Conservation (phyloP, 352 stramenopile genomes). For the Pythium aquatile region DNA sequence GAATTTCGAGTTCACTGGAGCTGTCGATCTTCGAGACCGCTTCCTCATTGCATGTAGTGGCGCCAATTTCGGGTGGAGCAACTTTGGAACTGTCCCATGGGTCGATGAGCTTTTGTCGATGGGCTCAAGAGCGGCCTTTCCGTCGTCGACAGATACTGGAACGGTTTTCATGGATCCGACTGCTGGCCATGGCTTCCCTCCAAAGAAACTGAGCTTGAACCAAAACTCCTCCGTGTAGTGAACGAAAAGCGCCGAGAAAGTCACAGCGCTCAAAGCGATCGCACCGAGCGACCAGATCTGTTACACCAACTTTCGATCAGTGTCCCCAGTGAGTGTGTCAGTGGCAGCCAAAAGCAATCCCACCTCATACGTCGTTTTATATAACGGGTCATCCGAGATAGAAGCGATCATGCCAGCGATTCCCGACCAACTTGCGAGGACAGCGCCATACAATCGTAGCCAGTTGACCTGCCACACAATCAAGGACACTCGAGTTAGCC, state of each 20-base stretch:
- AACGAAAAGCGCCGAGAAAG: slow-evolving; percentile 39
- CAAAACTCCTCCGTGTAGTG: slow-evolving; percentile 58
- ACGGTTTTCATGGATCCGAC: neutral
- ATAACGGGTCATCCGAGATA: slow-evolving; percentile 40
- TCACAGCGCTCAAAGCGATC: slow-evolving; percentile 44
- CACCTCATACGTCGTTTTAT: slow-evolving; percentile 48
- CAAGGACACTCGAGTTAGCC: neutral
- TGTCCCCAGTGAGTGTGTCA: neutral
- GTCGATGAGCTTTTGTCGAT: neutral
- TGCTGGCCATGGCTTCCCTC: slow-evolving; percentile 5
- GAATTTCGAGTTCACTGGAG: neutral
- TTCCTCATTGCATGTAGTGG: slow-evolving; percentile 22
- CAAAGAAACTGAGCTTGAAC: slow-evolving; percentile 30
- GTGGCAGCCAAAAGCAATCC: neutral
- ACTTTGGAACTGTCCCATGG: neutral
- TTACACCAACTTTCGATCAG: neutral
- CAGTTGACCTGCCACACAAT: slow-evolving; percentile 42
- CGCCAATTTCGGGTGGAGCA: slow-evolving; percentile 12
- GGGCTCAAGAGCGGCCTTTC: neutral
- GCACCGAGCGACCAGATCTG: slow-evolving; percentile 57
- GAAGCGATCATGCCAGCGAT: slow-evolving; percentile 35
- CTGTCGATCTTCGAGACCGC: slow-evolving; percentile 8
- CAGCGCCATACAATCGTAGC: slow-evolving; percentile 40
- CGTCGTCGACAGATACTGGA: neutral
- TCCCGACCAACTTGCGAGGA: slow-evolving; percentile 46